Base-by-base conservation (phyloP, 768 basidiomycete genomes). In the Naganishia vaughanmartiniae region DNA sequence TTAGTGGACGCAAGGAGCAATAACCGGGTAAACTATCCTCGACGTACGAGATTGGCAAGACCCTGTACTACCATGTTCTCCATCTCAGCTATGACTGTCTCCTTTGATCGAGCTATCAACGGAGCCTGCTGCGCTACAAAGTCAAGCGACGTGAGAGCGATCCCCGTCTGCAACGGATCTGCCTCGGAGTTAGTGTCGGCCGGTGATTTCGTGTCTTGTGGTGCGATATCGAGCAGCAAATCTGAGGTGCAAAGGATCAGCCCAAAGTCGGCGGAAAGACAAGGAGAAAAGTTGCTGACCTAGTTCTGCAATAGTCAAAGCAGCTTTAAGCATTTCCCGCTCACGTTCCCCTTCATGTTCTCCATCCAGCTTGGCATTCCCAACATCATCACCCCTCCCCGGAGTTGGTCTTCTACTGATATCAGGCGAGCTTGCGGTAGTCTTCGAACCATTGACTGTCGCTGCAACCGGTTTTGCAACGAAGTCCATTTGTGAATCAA, bases 221-320 rank as follows among this genome's bases (percentile, higher is more conserved):
- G 19, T 7, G 58, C 53, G 34, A 54, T 19, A 46, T 31, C 46
- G 30, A 66, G 39, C 30, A 51, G 65, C 26, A 39, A 63, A 48
- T 66, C 65, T 66, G 7, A n/a, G 21, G 17, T 9, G 4, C 21
- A 51, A 51, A 51, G 21, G 48, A 7, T 51, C n/a, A 51, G 19
- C n/a, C 9, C 15, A 42, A 1, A 42, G 4, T 21, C n/a, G 11
- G 6, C 14, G 57, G 12, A 24, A 39, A 33, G 33, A 21, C 30
- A 31, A 4, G 65, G 19, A 66, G 45, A 36, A 34, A 21, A 28
- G 15, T 15, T 3, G 71, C 89, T 74, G 72, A 92, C 93, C 85
- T 53, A 98, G 84, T 80, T 99, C 95, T 0, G 94, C 92, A 11
- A 98, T 88, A 46, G 88, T 93, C 75, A 97, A 83, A n/a, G 94